Percentiles rank a stretch among this genome's conserved stretches.
Conservation (phyloP, 139 green algal species). For the Protoeuglena noctilucae region DNA sequence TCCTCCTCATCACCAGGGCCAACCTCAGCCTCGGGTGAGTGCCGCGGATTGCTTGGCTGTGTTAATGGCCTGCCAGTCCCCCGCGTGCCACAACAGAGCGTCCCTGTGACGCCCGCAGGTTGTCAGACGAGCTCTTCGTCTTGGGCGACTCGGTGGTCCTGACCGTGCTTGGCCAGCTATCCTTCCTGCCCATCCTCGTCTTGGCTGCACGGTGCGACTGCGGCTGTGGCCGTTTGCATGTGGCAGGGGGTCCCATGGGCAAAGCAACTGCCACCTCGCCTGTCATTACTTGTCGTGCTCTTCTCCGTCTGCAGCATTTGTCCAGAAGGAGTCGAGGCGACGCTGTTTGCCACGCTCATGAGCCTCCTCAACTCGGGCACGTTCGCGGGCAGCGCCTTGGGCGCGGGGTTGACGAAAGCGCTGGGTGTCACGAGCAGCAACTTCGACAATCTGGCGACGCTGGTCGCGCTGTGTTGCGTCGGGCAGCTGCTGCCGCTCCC, state of each 20-base stretch:
- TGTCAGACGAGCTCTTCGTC: conserved; percentile 78
- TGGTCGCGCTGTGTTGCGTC: conserved; percentile 37
- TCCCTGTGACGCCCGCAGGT: no score
- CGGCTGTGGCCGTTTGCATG: no score
- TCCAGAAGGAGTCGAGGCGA: conserved; percentile 83
- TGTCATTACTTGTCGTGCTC: no score
- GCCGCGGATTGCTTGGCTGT: conserved; percentile 11
- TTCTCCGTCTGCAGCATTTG: conserved; percentile 36
- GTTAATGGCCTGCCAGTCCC: conserved; percentile 5
- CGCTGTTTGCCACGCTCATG: conserved; percentile 95
- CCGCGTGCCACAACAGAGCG: no score
- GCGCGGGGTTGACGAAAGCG: conserved; percentile 46
- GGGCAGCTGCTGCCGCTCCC: conserved; percentile 31
- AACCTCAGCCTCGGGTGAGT: conserved; percentile 40
- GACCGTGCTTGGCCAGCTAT: conserved; percentile 74
- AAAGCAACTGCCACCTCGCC: no score
- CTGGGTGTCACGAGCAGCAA: conserved; percentile 47
- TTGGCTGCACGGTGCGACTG: conserved; percentile 69
- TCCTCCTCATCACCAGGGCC: conserved; percentile 48
- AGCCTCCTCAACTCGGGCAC: conserved; percentile 65
- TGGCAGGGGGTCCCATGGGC: no score
- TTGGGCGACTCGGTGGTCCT: conserved; percentile 81
- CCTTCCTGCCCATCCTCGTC: conserved; percentile 94
- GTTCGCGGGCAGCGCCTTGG: conserved; percentile 40
- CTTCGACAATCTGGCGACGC: conserved; percentile 45